Evolutionary conservation across 768 basidiomycete genomes (phyloP).

Genomic region (Candolleomyces eurysporus): DNA sequence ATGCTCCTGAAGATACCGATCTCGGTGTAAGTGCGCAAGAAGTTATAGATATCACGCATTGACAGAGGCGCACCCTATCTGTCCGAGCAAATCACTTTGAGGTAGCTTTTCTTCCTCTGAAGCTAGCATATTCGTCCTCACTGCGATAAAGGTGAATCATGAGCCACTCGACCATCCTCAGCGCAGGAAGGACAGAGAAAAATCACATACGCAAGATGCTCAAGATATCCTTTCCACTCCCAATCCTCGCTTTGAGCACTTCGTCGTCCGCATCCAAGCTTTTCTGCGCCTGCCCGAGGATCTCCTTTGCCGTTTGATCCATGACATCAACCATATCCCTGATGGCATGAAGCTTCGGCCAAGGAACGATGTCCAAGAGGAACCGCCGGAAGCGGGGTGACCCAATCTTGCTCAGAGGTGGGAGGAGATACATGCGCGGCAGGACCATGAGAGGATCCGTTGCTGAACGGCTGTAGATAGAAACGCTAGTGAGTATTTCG

Average conservation of each 20-base stretch:
- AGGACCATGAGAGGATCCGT: not conserved
- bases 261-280: slow-evolving; percentile 32
- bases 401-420: slow-evolving; percentile 21
- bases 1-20: slow-evolving; percentile 15
- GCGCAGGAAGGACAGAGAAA: not conserved
- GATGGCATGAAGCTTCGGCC: slow-evolving; percentile 24
- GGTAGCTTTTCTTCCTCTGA: slow-evolving; percentile 26
- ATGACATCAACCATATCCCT: slow-evolving; percentile 33
- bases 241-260: slow-evolving; percentile 28
- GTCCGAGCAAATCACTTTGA: slow-evolving; percentile 38
- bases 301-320: slow-evolving; percentile 30
- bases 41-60: too few species aligned
- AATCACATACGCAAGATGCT: slow-evolving; percentile 39
- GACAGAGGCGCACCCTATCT: slow-evolving; percentile 19
- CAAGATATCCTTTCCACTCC: slow-evolving; percentile 43
- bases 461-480: not conserved
- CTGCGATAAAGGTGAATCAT: slow-evolving; percentile 17
- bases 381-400: slow-evolving; percentile 29
- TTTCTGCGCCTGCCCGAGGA: slow-evolving; percentile 34
- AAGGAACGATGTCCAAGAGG: slow-evolving; percentile 30
- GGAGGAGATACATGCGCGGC: slow-evolving; percentile 17
- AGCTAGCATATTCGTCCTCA: slow-evolving; percentile 36
- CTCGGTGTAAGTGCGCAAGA: too few species aligned
- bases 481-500: not conserved
- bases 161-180: not conserved